These are phyloP conservation scores for Calonectria fujianensis DNA, from an alignment of 2,329 filamentous ascomycete species.

Conservation along the genomic window DNA sequence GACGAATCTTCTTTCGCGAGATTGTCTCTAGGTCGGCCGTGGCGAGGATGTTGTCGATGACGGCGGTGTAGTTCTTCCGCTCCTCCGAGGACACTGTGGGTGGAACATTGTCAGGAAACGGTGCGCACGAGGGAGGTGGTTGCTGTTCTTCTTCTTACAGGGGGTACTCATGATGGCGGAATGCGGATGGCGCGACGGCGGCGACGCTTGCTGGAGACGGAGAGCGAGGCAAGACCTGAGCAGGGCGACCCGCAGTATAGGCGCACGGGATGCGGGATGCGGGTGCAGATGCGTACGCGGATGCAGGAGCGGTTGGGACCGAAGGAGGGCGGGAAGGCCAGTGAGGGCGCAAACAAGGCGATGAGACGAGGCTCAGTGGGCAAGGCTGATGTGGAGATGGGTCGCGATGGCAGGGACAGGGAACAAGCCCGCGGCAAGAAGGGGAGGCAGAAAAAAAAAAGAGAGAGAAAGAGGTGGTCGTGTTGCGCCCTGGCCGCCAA, in stretches of 20 bases:
- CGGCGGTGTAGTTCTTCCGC: constrained; percentile 70
- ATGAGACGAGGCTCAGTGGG: constrained; percentile 30
- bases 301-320: constrained; percentile 38
- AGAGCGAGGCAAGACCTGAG: constrained; percentile 8
- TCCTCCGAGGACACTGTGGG: constrained; percentile 71
- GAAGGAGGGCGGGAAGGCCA: constrained; percentile 20
- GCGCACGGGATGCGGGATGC: constrained; percentile 22
- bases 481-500: constrained; percentile 29
- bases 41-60: constrained; percentile 77
- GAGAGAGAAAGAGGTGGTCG: constrained; percentile 10
- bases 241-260: constrained; percentile 21
- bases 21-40: constrained; percentile 77
- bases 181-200: constrained; percentile 20
- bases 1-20: constrained; percentile 77
- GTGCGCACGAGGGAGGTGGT: not conserved
- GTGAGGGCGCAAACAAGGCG: constrained; percentile 35
- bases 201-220: constrained; percentile 31
- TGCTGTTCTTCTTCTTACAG: constrained; percentile 48
- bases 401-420: constrained; percentile 25
- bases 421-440: constrained; percentile 14
- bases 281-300: constrained; percentile 35
- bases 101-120: constrained; percentile 34
- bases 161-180: constrained; percentile 53
- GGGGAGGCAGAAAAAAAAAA: not conserved
- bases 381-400: constrained; percentile 32